Evolutionary conservation across 352 stramenopile species (phyloP).

Genomic region (Phytophthora constricta): DNA sequence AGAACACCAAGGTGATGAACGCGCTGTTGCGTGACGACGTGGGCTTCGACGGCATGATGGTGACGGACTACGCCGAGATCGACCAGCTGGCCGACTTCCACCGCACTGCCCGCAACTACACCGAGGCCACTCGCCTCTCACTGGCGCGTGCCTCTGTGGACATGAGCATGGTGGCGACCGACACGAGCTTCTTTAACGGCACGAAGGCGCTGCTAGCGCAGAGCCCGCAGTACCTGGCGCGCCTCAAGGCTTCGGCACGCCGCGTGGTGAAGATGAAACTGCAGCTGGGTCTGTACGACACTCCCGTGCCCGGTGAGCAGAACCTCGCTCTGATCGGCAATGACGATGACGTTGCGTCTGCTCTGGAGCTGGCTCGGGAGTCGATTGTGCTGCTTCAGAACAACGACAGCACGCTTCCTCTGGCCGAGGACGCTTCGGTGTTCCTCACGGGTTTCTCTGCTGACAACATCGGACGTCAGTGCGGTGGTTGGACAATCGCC

Average conservation of each 20-base stretch:
- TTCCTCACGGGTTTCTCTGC: conserved; percentile 44
- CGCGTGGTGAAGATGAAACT: conserved; percentile 73
- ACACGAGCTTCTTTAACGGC: conserved; percentile 40
- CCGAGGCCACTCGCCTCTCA: conserved; percentile 51
- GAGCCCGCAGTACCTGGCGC: conserved; percentile 24
- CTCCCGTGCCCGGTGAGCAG: conserved; percentile 38
- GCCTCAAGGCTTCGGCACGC: conserved; percentile 51
- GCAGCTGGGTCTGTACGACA: conserved; percentile 56
- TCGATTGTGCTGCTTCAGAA: background rate
- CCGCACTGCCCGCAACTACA: conserved; percentile 31
- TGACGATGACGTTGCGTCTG: background rate
- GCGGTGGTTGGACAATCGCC: conserved; percentile 69
- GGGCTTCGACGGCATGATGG: conserved; percentile 75
- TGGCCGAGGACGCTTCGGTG: conserved; percentile 27
- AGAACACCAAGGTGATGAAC: conserved; percentile 65
- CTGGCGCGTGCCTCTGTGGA: conserved; percentile 76
- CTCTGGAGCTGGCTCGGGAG: background rate
- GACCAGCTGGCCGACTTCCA: conserved; percentile 64
- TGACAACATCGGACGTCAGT: conserved; percentile 56
- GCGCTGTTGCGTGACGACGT: conserved; percentile 72
- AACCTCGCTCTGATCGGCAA: conserved; percentile 6
- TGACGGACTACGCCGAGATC: conserved; percentile 91
- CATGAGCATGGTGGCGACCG: conserved; percentile 78
- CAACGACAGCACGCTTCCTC: conserved; percentile 1
- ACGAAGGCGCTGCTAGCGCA: conserved; percentile 41